A percentile compares a stretch with the other conserved stretches of the same genome.
Evolutionary conservation across 306 rosid species (phyloP).

Genomic region (Trifolium subterraneum): DNA sequence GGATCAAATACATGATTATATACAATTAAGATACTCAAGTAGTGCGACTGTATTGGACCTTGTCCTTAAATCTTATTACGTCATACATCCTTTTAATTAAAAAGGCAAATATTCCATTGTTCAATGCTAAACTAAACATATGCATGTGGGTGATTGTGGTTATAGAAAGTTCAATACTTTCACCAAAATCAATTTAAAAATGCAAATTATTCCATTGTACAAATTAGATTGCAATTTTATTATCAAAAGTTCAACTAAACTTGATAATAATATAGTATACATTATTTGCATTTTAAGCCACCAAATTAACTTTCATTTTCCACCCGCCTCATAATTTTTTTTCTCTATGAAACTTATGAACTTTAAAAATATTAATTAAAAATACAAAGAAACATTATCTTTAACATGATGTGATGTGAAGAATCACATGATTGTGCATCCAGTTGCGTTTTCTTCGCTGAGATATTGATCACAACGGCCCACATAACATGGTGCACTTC

Average conservation of each 20-base stretch:
- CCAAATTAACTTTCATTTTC: constrained; percentile 14
- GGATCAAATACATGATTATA: too few relatives aligned
- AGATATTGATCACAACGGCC: constrained; percentile 55
- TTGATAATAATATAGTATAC: background rate
- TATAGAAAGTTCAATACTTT: constrained; percentile 8
- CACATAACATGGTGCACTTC: constrained; percentile 44
- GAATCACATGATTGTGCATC: constrained; percentile 64
- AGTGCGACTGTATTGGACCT: too few relatives aligned
- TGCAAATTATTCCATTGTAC: background rate
- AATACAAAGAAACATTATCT: constrained; percentile 15
- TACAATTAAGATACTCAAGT: too few relatives aligned
- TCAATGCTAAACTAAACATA: background rate
- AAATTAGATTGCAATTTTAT: constrained; percentile 35
- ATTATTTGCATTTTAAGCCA: constrained; percentile 24
- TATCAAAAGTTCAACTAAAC: constrained; percentile 28
- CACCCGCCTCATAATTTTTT: background rate
- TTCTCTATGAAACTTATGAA: constrained; percentile 15
- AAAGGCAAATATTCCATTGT: too few relatives aligned
- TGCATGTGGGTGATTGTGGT: constrained; percentile 7
- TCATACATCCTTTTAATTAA: too few relatives aligned
- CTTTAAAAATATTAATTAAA: background rate
- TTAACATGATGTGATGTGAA: background rate
- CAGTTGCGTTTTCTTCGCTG: constrained; percentile 58
- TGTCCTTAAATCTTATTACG: too few relatives aligned
- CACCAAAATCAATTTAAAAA: constrained; percentile 21